Conservation (phyloP, 768 basidiomycete species). For the Collybia sordida region DNA sequence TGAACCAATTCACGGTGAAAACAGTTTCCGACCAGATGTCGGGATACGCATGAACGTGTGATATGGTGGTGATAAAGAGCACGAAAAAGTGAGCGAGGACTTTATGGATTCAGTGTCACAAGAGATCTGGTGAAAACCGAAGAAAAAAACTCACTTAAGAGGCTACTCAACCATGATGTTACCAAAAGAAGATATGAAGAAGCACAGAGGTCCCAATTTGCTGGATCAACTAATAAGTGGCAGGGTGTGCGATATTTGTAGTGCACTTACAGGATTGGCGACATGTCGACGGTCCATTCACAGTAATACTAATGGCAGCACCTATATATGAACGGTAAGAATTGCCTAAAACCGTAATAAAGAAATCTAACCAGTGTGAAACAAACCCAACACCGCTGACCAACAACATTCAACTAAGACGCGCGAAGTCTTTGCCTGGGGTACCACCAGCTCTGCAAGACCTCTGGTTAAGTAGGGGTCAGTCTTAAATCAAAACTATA, state of each 20-base stretch:
- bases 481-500: neutral
- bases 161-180: constrained; percentile 44
- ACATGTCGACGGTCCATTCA: constrained; percentile 37
- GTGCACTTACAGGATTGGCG: constrained; percentile 28
- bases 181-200: constrained; percentile 49
- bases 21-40: constrained; percentile 55
- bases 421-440: constrained; percentile 35
- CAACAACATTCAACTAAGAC: constrained; percentile 57
- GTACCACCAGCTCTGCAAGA: constrained; percentile 34
- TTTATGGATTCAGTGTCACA: constrained; percentile 15
- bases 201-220: constrained; percentile 42
- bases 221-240: constrained; percentile 17
- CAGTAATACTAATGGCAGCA: constrained; percentile 45
- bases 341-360: neutral
- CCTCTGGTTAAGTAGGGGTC: constrained; percentile 22
- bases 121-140: neutral
- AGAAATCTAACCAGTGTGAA: constrained; percentile 48
- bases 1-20: constrained; percentile 61
- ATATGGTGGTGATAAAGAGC: constrained; percentile 44
- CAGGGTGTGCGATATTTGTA: too few species aligned
- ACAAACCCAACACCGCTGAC: constrained; percentile 45
- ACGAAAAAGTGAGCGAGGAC: constrained; percentile 57
- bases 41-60: constrained; percentile 42
- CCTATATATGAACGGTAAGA: constrained; percentile 28
- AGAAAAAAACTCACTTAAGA: constrained; percentile 38